Evolutionary conservation across 192 early-diverging fungal genomes (phyloP), one percentile per base, ranked within the genome.

Genomic region (Phycomyces nitens): DNA sequence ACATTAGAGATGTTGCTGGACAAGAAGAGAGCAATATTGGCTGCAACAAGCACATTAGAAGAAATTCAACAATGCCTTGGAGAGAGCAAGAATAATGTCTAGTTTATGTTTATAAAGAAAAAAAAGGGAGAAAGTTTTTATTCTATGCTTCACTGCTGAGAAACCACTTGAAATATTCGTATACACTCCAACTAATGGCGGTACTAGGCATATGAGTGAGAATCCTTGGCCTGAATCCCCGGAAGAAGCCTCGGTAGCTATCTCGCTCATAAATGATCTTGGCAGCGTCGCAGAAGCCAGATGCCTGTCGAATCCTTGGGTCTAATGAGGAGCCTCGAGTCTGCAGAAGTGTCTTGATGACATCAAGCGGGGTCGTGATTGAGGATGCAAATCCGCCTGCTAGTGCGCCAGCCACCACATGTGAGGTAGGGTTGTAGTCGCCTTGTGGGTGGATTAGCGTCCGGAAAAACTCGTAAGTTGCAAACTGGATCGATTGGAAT

Each of bases 401-500:
- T 42, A 92, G 59, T 16, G 86, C 96, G 9, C 96, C 96, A 9
- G 93, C 86, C 0, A 84, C 64, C 40, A 94, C 83, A 70, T 98
- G 96, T 0, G 88, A 86, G 49, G 84, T 70, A 10, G 96, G 96
- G 67, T 92, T 90, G 75, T 98, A 98, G 0, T 22, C 23, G 41
- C 90, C 90, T 0, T 76, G 40, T 0, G 96, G 96, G 60, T 98
- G 94, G 20, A 98, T 65, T 0, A 75, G 70, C 43, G 87, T 82
- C 27, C 93, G 82, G 69, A 91, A 85, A 64, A 86, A 81, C 73
- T 98, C 96, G 76, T 98, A 98, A 16, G 90, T 86, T 18, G 89
- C 84, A 73, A 97, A 98, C 64, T 98, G 96, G 51, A 97, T 83
- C 0, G 91, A 83, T 73, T 98, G 94, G 80, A 94, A 98, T 15